Evolutionary conservation across 2,329 filamentous ascomycete genomes (phyloP).

Genomic region (Ascochyta rabiei): DNA sequence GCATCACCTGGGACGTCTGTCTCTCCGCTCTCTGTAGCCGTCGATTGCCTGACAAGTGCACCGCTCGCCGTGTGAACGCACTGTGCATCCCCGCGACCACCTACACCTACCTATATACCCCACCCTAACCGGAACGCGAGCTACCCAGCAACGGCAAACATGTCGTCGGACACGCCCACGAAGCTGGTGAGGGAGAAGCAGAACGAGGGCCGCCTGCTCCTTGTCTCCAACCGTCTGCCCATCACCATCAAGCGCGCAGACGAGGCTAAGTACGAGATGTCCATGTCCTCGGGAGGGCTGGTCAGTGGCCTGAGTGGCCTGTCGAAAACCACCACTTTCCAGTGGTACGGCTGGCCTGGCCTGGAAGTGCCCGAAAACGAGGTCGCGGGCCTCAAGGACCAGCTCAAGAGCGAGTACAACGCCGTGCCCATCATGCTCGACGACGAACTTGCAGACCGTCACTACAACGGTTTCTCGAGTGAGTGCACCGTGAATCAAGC

Average conservation of each 20-base stretch:
- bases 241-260: conserved; percentile 95
- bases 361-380: conserved; percentile 88
- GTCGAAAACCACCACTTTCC: conserved; percentile 90
- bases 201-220: conserved; percentile 65
- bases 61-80: not conserved
- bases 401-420: conserved; percentile 84
- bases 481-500: conserved; percentile 43
- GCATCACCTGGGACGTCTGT: not conserved
- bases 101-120: conserved; percentile 1
- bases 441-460: conserved; percentile 88
- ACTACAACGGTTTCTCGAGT: conserved; percentile 99
- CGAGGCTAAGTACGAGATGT: conserved; percentile 89
- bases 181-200: conserved; percentile 32
- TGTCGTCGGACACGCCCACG: conserved; percentile 40
- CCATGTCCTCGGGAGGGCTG: conserved; percentile 95
- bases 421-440: conserved; percentile 92
- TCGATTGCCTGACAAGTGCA: not conserved
- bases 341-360: conserved; percentile 99
- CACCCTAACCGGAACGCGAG: conserved; percentile 2
- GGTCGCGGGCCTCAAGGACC: conserved; percentile 72
- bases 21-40: not conserved
- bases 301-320: conserved; percentile 92
- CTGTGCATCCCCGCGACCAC: conserved; percentile 5
- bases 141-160: conserved; percentile 15
- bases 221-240: conserved; percentile 92